Conservation (phyloP, 108 stramenopile species). For the Phaeodactylum tricornutum region DNA sequence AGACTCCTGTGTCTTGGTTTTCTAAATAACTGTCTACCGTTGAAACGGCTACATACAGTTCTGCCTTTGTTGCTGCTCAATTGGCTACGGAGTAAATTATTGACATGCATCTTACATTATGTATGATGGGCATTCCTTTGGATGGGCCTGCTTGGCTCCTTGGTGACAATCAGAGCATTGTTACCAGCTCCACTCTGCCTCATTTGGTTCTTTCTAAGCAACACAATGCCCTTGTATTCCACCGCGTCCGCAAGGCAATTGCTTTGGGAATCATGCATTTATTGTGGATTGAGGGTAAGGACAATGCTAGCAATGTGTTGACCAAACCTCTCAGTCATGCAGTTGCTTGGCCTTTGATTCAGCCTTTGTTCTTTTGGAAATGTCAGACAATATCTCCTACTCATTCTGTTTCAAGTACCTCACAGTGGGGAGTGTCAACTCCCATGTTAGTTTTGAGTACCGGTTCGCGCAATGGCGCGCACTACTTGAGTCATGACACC, state of each 20-base stretch:
- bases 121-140: slow-evolving; percentile 20
- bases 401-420: no score
- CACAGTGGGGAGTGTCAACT: no score
- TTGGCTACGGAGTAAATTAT: slow-evolving; percentile 12
- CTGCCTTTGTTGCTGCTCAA: slow-evolving; percentile 22
- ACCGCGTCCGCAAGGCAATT: slow-evolving; percentile 14
- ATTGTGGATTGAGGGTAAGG: slow-evolving; percentile 2
- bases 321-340: slow-evolving; percentile 4
- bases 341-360: background rate
- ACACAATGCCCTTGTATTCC: slow-evolving; percentile 11
- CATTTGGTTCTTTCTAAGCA: slow-evolving; percentile 9
- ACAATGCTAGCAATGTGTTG: slow-evolving; percentile 9
- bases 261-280: slow-evolving; percentile 6
- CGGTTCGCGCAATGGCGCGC: no score
- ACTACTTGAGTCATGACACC: no score
- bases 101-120: slow-evolving; percentile 15
- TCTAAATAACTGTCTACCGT: slow-evolving; percentile 7
- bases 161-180: slow-evolving; percentile 30
- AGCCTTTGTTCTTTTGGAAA: background rate
- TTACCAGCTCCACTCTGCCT: slow-evolving; percentile 7
- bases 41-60: slow-evolving; percentile 20
- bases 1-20: slow-evolving; percentile 1
- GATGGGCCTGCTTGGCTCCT: slow-evolving; percentile 19
- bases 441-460: no score
- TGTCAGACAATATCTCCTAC: no score